These are phyloP conservation scores for Pleurotus pulmonarius DNA, from an alignment of 768 basidiomycete species.

Conservation along the genomic window DNA sequence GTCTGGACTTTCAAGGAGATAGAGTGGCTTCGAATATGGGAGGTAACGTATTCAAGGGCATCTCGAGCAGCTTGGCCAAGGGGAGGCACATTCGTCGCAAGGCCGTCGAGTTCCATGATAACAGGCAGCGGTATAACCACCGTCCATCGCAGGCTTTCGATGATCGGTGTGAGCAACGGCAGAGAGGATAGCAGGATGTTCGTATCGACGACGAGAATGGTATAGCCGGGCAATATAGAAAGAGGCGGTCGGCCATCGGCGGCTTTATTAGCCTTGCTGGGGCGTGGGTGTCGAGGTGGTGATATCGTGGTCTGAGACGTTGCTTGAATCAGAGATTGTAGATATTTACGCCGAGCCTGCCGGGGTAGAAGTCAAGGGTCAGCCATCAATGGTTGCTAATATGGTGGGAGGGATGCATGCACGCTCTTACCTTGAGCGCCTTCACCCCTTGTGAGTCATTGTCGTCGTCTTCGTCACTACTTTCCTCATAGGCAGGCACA, in stretches of 20 bases:
- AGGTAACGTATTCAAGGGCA: slow-evolving; percentile 73
- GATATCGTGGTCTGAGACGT: slow-evolving; percentile 26
- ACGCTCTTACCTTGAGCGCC: slow-evolving; percentile 65
- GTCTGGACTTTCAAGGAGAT: slow-evolving; percentile 91
- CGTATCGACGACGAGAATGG: slow-evolving; percentile 89
- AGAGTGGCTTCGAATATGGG: slow-evolving; percentile 70
- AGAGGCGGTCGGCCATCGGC: slow-evolving; percentile 36
- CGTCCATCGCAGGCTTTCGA: slow-evolving; percentile 84
- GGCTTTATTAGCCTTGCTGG: slow-evolving; percentile 20
- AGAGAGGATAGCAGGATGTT: slow-evolving; percentile 91
- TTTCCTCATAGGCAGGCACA: slow-evolving; percentile 50
- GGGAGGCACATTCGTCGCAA: slow-evolving; percentile 54
- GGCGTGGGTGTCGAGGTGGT: slow-evolving; percentile 24
- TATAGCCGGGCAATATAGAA: slow-evolving; percentile 77
- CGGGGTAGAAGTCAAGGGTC: slow-evolving; percentile 12
- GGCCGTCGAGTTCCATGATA: slow-evolving; percentile 96
- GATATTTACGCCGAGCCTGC: slow-evolving; percentile 71
- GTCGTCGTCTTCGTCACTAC: slow-evolving; percentile 53
- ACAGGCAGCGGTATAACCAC: slow-evolving; percentile 91
- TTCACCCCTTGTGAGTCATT: slow-evolving; percentile 70
- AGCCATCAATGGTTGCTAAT: slow-evolving; percentile 11
- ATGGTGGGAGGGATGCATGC: slow-evolving; percentile 2
- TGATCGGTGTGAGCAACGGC: slow-evolving; percentile 62
- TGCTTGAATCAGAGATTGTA: slow-evolving; percentile 61
- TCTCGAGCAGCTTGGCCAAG: slow-evolving; percentile 73